Base-by-base conservation (phyloP, 148 eudicot genomes). In the Suaeda aralocaspica region DNA sequence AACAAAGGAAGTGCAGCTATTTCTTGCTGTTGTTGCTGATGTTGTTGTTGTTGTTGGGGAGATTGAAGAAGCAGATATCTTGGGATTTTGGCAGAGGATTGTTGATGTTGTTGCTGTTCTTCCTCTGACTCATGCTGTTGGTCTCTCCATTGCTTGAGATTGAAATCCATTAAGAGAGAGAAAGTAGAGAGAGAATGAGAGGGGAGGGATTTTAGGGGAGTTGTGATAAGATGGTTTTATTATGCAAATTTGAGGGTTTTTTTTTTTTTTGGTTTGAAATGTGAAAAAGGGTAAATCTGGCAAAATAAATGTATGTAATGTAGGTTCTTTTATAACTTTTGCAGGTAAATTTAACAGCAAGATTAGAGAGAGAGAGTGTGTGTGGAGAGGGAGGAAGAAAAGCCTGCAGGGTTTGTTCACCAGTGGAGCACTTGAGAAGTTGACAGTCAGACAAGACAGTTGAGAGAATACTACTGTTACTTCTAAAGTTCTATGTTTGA, bases 61-160 rank as follows among this genome's bases (percentile, higher is more conserved):
- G 73, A 59, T 19, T 73, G 44, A 74, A 67, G 49, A 25, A 74
- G 44, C 42, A 75, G 66, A 56, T 80, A 77, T 76, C 76, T 87
- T 60, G 89, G 88, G 66, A 81, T 68, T 80, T 87, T 86, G 39
- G 86, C 77, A 83, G 79, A 59, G 12, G 82, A 62, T 45, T 50
- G 73, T 60, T 75, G 71, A 10, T 81, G 70, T n/a, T 69, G 76
- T 11, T 75, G 71, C 11, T 81, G 70, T 33, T 85, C 79, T 13
- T 78, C 78, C 30, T 82, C 87, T 81, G 90, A 88, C 87, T 88
- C 78, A 58, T 76, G 44, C 68, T 78, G 68, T 34, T 74, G 81
- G 34, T 75, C 79, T 79, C 84, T 86, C 96, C 96, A 91, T 79
- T 88, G 89, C 88, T 88, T 88, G 84, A 86, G 78, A 77, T 74